Evolutionary conservation across 2,329 filamentous ascomycete genomes (phyloP).

Genomic region (Chaetomiaceae sp.): DNA sequence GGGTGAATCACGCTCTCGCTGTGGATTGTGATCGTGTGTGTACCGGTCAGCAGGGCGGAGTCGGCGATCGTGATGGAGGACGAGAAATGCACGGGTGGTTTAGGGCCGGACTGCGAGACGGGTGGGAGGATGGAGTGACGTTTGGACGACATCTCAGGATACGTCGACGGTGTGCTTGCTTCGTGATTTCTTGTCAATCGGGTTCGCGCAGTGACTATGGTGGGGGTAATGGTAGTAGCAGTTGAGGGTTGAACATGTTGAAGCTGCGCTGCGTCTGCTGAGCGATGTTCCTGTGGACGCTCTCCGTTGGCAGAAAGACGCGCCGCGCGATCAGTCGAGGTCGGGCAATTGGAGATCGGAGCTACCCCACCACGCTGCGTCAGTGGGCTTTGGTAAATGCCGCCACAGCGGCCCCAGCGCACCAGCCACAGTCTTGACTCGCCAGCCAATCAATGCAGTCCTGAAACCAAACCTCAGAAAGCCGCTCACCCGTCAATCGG

Average conservation of each 20-base stretch:
- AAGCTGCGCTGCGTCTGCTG: too few relatives aligned
- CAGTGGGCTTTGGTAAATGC: constrained; percentile 10
- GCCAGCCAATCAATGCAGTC: constrained; percentile 18
- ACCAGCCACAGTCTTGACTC: constrained; percentile 9
- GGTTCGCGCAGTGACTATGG: neutral
- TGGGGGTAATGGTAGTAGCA: neutral
- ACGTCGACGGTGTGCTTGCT: neutral
- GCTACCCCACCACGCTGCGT: constrained; percentile 8
- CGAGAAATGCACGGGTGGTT: constrained; percentile 56
- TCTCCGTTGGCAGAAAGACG: too few relatives aligned
- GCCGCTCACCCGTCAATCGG: constrained; percentile 17
- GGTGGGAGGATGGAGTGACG: constrained; percentile 52
- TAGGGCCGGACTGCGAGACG: constrained; percentile 45
- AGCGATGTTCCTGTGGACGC: too few relatives aligned
- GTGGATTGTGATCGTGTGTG: constrained; percentile 70
- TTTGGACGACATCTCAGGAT: constrained; percentile 47
- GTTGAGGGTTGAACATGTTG: too few relatives aligned
- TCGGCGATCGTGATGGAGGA: constrained; percentile 57
- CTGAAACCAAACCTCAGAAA: constrained; percentile 20
- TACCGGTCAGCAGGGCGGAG: constrained; percentile 59
- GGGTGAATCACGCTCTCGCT: constrained; percentile 81
- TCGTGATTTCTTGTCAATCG: neutral
- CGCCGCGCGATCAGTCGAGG: too few relatives aligned
- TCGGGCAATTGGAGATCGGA: too few relatives aligned
- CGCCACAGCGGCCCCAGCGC: constrained; percentile 13